phyloP scores from a whole-genome alignment of 2,329 filamentous ascomycete genomes.

The Penicillium verrucosum region DNA sequence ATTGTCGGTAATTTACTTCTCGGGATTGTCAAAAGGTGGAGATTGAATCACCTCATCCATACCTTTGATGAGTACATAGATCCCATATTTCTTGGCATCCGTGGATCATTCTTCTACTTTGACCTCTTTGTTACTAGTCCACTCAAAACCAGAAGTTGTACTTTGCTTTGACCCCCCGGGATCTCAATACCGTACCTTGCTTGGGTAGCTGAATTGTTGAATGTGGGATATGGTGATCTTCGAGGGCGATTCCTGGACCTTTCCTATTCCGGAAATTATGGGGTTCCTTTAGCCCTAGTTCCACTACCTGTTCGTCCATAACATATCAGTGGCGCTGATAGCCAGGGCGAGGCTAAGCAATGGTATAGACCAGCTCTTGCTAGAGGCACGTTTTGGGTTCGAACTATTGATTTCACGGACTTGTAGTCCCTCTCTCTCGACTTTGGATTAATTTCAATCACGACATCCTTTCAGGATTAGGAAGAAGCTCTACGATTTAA shows the following conservation, averaged over 20 bases:
- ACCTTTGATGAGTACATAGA: constrained; percentile 6
- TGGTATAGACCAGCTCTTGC: not conserved
- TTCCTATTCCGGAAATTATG: not conserved
- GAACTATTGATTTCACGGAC: constrained; percentile 5
- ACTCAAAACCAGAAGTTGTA: constrained; percentile 1
- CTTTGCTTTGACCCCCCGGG: constrained; percentile 9
- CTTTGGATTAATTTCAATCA: constrained; percentile 5
- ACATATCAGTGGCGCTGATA: not conserved
- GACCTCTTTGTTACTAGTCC: not conserved
- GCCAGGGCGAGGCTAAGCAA: not conserved
- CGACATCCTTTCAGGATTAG: constrained; percentile 11
- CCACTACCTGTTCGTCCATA: not conserved
- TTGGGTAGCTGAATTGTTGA: not conserved
- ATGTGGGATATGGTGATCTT: not conserved
- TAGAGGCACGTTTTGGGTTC: not conserved
- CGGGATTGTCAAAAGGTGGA: not conserved
- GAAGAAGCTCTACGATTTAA: not conserved
- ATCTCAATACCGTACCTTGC: not conserved
- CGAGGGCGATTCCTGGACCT: not conserved
- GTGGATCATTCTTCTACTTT: constrained; percentile 4
- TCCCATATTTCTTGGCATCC: constrained; percentile 10
- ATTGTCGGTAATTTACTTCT: not conserved
- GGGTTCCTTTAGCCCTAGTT: not conserved
- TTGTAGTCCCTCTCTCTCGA: not conserved
- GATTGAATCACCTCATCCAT: constrained; percentile 16